Percentiles rank a stretch among this genome's conserved stretches.
phyloP scores from a whole-genome alignment of 2,329 filamentous ascomycete genomes.

The Fusarium albidum region DNA sequence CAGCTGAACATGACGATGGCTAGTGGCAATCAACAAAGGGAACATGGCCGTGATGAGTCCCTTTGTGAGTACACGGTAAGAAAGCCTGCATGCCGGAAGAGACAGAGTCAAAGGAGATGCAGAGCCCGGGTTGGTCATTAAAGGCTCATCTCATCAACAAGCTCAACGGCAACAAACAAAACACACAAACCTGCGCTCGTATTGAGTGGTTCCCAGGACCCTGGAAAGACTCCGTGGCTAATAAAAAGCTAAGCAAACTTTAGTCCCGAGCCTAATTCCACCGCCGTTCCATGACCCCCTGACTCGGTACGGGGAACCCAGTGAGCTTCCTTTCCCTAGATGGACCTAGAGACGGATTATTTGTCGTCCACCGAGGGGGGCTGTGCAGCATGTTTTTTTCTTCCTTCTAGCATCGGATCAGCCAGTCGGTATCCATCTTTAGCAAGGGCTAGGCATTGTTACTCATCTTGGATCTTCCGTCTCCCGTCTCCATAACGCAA shows the following conservation, averaged over 20 bases:
- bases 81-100: not conserved
- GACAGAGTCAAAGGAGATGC: not conserved
- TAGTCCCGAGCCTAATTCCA: slow-evolving; percentile 35
- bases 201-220: slow-evolving; percentile 17
- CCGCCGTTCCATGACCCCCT: not conserved
- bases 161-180: slow-evolving; percentile 4
- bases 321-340: not conserved
- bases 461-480: slow-evolving; percentile 19
- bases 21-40: too few relatives aligned
- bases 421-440: slow-evolving; percentile 16
- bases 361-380: slow-evolving; percentile 19
- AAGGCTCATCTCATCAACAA: not conserved
- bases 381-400: slow-evolving; percentile 28
- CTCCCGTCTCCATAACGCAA: slow-evolving; percentile 1
- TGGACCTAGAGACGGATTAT: slow-evolving; percentile 2
- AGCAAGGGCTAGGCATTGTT: slow-evolving; percentile 26
- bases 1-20: not conserved
- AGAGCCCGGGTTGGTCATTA: not conserved
- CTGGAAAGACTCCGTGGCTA: slow-evolving; percentile 4
- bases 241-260: slow-evolving; percentile 20
- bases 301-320: not conserved
- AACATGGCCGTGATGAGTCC: too few relatives aligned
- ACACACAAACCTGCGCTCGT: slow-evolving; percentile 1
- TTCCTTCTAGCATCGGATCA: not conserved
- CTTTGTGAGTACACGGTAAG: too few relatives aligned